Conservation (phyloP, 805 yeast species). For the Hemisphaericaspora nanyangensis region DNA sequence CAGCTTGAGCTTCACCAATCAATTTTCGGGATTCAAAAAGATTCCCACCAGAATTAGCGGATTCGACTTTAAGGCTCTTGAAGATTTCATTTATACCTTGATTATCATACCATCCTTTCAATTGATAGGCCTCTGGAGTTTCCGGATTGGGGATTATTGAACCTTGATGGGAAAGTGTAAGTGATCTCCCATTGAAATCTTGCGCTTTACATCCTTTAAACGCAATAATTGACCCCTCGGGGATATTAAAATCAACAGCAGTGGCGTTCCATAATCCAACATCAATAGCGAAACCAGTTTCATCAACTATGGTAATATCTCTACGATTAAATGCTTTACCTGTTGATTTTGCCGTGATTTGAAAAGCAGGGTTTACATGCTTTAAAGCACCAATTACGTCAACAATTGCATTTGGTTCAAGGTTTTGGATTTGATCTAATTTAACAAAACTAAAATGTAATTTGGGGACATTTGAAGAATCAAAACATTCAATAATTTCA, state of each 20-base stretch:
- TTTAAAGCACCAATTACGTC: conserved; percentile 88
- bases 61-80: conserved; percentile 56
- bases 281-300: conserved; percentile 66
- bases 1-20: conserved; percentile 60
- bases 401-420: conserved; percentile 67
- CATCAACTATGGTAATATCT: conserved; percentile 82
- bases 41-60: conserved; percentile 30
- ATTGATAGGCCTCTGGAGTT: conserved; percentile 76
- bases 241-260: conserved; percentile 72
- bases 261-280: conserved; percentile 89
- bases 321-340: conserved; percentile 93
- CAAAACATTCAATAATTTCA: conserved; percentile 62
- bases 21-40: conserved; percentile 58
- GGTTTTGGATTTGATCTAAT: conserved; percentile 59
- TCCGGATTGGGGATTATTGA: conserved; percentile 80
- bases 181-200: conserved; percentile 82
- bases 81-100: conserved; percentile 64
- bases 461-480: conserved; percentile 66
- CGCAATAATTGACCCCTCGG: conserved; percentile 83
- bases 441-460: conserved; percentile 72
- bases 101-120: conserved; percentile 94
- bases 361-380: conserved; percentile 68
- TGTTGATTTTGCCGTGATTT: conserved; percentile 79
- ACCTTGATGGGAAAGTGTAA: conserved; percentile 78
- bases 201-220: conserved; percentile 85